A percentile compares a stretch with the other conserved stretches of the same genome.
Conservation (phyloP, 2,329 filamentous ascomycete species). For the Xylaria arbuscula region DNA sequence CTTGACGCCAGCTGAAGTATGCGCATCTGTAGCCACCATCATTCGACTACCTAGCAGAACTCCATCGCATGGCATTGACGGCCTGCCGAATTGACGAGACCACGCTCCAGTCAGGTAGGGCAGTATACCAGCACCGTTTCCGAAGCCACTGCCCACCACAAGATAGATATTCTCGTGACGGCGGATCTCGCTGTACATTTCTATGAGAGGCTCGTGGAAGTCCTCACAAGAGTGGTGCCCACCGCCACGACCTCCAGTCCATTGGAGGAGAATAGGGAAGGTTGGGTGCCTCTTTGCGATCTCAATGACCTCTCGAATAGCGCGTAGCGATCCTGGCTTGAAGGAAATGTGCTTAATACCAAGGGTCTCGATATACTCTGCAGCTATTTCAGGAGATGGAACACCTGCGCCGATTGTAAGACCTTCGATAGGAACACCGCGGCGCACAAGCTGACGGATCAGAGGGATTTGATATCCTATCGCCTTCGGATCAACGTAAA, state of each 20-base stretch:
- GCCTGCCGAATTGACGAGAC: conserved; percentile 85
- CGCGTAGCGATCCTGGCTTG: conserved; percentile 90
- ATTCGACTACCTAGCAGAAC: conserved; percentile 90
- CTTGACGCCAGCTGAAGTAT: conserved; percentile 88
- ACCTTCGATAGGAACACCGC: conserved; percentile 91
- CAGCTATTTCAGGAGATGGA: conserved; percentile 89
- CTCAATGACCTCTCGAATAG: conserved; percentile 89
- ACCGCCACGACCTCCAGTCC: conserved; percentile 93
- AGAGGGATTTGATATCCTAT: conserved; percentile 94
- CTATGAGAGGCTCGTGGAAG: conserved; percentile 89
- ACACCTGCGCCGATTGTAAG: conserved; percentile 93
- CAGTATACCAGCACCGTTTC: conserved; percentile 88
- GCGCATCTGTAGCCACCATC: conserved; percentile 93
- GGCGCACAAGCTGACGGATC: conserved; percentile 79
- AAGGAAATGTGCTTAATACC: conserved; percentile 93
- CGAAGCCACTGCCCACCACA: conserved; percentile 90
- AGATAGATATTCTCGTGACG: conserved; percentile 87
- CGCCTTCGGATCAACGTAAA: conserved; percentile 88
- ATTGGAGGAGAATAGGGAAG: conserved; percentile 91
- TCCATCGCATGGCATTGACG: conserved; percentile 94
- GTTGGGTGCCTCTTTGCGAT: conserved; percentile 90
- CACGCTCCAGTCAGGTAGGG: conserved; percentile 90
- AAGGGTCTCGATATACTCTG: conserved; percentile 92
- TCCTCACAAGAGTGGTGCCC: conserved; percentile 96
- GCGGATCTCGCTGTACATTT: conserved; percentile 90